phyloP scores from a whole-genome alignment of 176 grass and related monocot species.

The Elymus sibiricus region DNA sequence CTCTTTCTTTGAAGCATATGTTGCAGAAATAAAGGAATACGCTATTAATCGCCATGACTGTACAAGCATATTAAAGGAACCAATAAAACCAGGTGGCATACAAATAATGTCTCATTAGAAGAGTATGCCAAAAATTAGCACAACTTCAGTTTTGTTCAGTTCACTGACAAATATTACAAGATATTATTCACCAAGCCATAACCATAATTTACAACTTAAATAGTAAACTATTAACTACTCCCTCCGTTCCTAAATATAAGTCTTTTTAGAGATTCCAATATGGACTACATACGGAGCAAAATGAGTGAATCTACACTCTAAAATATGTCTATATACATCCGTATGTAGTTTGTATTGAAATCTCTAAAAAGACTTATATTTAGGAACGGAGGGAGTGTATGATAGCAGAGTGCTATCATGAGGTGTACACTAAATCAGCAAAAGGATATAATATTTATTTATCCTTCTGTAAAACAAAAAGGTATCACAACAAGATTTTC shows the following conservation, averaged over 20 bases:
- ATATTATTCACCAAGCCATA: background rate
- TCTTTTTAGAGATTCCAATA: too few species aligned
- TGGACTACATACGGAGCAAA: too few species aligned
- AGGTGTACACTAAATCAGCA: background rate
- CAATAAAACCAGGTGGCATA: background rate
- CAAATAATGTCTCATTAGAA: background rate
- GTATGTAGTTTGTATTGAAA: too few species aligned
- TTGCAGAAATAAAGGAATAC: background rate
- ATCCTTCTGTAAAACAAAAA: conserved; percentile 1
- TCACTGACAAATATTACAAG: background rate
- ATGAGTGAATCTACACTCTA: too few species aligned
- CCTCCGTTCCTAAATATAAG: too few species aligned
- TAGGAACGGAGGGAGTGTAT: background rate
- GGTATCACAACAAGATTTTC: background rate
- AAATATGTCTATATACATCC: too few species aligned
- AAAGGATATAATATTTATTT: background rate
- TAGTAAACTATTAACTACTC: background rate
- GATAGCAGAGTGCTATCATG: background rate
- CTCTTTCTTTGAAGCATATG: conserved; percentile 12
- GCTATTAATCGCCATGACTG: background rate
- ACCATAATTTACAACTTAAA: background rate
- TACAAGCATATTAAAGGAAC: background rate
- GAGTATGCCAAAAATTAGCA: background rate
- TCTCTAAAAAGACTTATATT: too few species aligned
- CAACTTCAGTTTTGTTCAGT: background rate